Conservation (phyloP, 2,329 filamentous ascomycete genomes). For the Achaetomium macrosporum region DNA sequence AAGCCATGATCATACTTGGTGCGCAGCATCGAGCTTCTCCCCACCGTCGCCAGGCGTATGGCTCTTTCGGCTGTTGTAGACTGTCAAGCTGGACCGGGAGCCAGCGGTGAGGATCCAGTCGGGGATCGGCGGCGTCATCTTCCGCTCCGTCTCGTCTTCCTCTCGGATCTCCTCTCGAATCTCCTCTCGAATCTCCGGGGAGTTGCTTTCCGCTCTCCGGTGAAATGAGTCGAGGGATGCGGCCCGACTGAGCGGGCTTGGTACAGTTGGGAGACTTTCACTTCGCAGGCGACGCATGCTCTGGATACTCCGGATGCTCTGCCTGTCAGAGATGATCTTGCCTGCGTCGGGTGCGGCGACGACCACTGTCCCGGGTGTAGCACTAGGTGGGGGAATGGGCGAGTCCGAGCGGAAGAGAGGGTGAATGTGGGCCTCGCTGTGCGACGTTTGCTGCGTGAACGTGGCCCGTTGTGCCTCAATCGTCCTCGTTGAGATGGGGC, state of each 20-base stretch:
- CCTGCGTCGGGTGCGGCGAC: slow-evolving; percentile 64
- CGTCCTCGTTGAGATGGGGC: slow-evolving; percentile 34
- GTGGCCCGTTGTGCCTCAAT: slow-evolving; percentile 28
- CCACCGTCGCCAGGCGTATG: slow-evolving; percentile 23
- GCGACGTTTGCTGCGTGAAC: slow-evolving; percentile 33
- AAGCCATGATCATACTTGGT: neutral
- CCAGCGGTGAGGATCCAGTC: slow-evolving; percentile 54
- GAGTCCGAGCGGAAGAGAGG: slow-evolving; percentile 71
- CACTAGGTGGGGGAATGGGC: slow-evolving; percentile 58
- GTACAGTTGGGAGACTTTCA: slow-evolving; percentile 44
- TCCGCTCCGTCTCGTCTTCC: slow-evolving; percentile 35
- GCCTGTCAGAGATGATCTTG: slow-evolving; percentile 52
- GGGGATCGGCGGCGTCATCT: slow-evolving; percentile 55
- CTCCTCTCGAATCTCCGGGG: slow-evolving; percentile 26
- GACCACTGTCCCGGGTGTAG: slow-evolving; percentile 65
- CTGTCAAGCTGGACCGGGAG: slow-evolving; percentile 43
- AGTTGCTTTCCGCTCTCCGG: slow-evolving; percentile 20
- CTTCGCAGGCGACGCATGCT: slow-evolving; percentile 50
- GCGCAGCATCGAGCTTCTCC: slow-evolving; percentile 18
- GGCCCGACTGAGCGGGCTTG: slow-evolving; percentile 45
- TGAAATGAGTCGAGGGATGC: slow-evolving; percentile 45
- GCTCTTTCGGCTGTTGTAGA: slow-evolving; percentile 39
- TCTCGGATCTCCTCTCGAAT: slow-evolving; percentile 22
- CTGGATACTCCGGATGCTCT: slow-evolving; percentile 44
- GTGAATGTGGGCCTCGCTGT: slow-evolving; percentile 65